Base-by-base conservation (phyloP, 331 rosid species). In the Acacia pycnantha region DNA sequence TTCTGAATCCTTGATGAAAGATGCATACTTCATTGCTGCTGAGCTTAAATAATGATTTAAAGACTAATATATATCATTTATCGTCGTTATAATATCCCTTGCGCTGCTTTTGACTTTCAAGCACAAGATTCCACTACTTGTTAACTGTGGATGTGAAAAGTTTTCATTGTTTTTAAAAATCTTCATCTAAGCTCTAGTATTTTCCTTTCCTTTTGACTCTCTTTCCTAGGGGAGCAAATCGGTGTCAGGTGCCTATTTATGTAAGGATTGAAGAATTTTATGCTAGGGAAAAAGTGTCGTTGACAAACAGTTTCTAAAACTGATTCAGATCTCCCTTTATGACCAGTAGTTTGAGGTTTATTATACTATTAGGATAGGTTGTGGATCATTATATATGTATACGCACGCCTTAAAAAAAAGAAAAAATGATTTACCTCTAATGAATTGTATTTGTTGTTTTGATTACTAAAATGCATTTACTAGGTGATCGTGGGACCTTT, bases 1-100 rank as follows among this genome's bases (percentile, higher is more conserved):
- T 80, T 64, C 50, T 69, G 51, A 40, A 69, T 69, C 51, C 31
- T 69, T 37, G 22, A 37, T 68, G 50, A 68, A 67, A 61, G 56
- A 53, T 37, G 31, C 37, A 47, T 61, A 54, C 58, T 71, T 70
- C 71, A 72, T 33, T 64, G 6, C 41, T 37, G 41, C 8, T 37
- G 41, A 37, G 41, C 41, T 6, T 37, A 37, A 37, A 37, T 37
- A 37, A 37, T 37, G 41, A 37, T 37, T 37, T 26, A 47, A 76
- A 19, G 54, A 50, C 37, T 41, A 5, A 22, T 41, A 0, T n/a
- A 69, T 69, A 41, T n/a, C 22, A 41, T 24, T 47, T 74, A 27
- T 72, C 15, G 11, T 53, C 53, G 62, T 35, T 73, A 24, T 68
- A 68, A 68, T 47, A 43, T 43, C 73, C 40, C 21, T 9, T 35